Evolutionary conservation across 1,139 yeast species (phyloP), one percentile per base, ranked within the genome.

Genomic region (Yamadazyma songkhlaensis): DNA sequence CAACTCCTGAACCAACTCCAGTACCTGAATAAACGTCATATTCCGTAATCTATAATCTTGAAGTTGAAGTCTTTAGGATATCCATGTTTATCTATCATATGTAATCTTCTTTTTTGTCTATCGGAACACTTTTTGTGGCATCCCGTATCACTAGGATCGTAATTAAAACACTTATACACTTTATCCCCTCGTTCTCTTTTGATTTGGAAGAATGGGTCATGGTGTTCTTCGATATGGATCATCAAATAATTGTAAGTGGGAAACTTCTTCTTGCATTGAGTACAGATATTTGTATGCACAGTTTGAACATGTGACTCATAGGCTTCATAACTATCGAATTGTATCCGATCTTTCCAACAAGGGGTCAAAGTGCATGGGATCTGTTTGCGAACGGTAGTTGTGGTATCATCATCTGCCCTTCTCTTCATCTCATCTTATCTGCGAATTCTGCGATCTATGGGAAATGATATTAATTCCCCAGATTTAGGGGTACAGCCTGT

Each of bases 181-280:
- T 59, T 60, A 9, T 59, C 66, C 0, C 77, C 78, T 13, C 53
- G 49, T 29, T 70, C 73, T 35, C 53, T 50, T 31, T 51, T 48
- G 2, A 67, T 57, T 17, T 48, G 50, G n/a, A 57, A 50, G 33
- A 78, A 65, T 2, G 81, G 78, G 48, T 77, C 72, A 47, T 79
- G 84, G 37, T 60, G 59, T 44, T 79, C 84, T 25, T 67, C 65
- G 4, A 77, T 62, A 47, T 79, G 85, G 13, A 77, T 46, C 4
- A 65, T 62, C 21, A 79, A 53, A 8, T 69, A 47, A 21, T 40
- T 46, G 12, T 62, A 55, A 10, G 61, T 59, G 0, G 80, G 79
- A 42, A 78, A 73, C 35, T 52, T 54, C 31, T 53, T 57, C 10
- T 50, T 48, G 49, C 85, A 79, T 33, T 57, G 61, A 0, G 46